Conservation (phyloP, 2,329 filamentous ascomycete genomes). For the Huntiella savannae region DNA sequence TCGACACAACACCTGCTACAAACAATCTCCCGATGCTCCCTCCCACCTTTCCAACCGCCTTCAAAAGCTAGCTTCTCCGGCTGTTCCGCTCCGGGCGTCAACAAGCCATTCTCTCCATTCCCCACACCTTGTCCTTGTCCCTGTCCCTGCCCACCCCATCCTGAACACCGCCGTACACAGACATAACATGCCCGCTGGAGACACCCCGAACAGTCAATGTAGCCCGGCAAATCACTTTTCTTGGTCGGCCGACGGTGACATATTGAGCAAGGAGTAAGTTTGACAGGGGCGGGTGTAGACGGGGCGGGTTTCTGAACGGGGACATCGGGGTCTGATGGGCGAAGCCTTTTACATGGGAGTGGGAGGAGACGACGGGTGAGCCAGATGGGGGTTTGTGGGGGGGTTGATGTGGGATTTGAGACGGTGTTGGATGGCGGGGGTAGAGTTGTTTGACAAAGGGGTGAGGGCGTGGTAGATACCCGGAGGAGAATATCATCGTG, state of each 20-base stretch:
- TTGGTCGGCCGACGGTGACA: constrained; percentile 47
- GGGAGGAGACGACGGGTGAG: constrained; percentile 2
- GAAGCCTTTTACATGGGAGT: neutral
- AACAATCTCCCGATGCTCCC: constrained; percentile 32
- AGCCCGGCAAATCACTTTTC: constrained; percentile 46
- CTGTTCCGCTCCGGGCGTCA: constrained; percentile 13
- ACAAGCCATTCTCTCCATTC: neutral
- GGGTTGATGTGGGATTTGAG: neutral
- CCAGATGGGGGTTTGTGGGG: neutral
- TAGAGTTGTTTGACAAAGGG: neutral
- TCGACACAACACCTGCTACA: constrained; percentile 54
- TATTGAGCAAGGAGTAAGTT: constrained; percentile 42
- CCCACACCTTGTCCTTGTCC: too few relatives aligned
- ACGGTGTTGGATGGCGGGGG: neutral
- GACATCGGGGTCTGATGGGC: neutral
- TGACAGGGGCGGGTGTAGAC: constrained; percentile 3
- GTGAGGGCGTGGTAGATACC: neutral
- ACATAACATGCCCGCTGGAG: constrained; percentile 45
- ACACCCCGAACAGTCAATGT: constrained; percentile 44
- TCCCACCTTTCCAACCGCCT: constrained; percentile 18
- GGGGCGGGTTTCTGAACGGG: neutral
- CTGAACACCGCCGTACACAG: constrained; percentile 45
- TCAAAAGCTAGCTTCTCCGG: too few relatives aligned
- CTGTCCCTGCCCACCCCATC: constrained; percentile 18
- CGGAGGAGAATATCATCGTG: constrained; percentile 5